Conservation (phyloP, 1,139 yeast species). For the Suhomyces guaymorum region DNA sequence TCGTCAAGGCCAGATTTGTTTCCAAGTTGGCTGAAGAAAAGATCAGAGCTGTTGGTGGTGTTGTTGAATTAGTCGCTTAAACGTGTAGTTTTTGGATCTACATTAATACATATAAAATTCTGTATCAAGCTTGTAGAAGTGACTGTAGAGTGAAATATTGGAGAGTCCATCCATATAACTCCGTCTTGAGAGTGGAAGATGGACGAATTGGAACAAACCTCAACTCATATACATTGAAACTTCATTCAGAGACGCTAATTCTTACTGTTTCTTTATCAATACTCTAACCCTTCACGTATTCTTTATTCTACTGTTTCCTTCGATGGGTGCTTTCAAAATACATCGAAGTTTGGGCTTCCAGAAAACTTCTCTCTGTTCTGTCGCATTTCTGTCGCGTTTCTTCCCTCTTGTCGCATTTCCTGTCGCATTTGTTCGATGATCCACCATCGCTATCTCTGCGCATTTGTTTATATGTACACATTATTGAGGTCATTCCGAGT, state of each 20-base stretch:
- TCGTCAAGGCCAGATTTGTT: slow-evolving; percentile 99
- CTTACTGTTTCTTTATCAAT: no score
- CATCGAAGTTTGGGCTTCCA: background rate
- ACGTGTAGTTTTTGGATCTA: slow-evolving; percentile 11
- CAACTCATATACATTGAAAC: no score
- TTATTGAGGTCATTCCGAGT: background rate
- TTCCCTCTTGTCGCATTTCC: background rate
- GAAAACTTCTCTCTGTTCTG: background rate
- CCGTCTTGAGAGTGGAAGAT: background rate
- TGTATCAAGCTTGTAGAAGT: slow-evolving; percentile 5
- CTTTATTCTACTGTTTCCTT: no score
- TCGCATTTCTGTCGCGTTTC: slow-evolving; percentile 1
- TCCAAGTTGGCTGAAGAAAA: slow-evolving; percentile 99
- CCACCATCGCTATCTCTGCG: background rate
- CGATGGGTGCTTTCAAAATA: no score
- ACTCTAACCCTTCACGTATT: no score
- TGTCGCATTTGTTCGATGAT: background rate
- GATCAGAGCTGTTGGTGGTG: slow-evolving; percentile 99
- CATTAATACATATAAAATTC: slow-evolving; percentile 19
- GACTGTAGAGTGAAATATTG: background rate
- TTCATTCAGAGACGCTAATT: no score
- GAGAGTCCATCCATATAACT: background rate
- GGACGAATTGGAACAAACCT: background rate
- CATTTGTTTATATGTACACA: slow-evolving; percentile 5
- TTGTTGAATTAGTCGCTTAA: slow-evolving; percentile 98